Percentiles rank a stretch among this genome's conserved stretches.
phyloP scores from a whole-genome alignment of 768 basidiomycete species.

The Tricholoma flavovirens region DNA sequence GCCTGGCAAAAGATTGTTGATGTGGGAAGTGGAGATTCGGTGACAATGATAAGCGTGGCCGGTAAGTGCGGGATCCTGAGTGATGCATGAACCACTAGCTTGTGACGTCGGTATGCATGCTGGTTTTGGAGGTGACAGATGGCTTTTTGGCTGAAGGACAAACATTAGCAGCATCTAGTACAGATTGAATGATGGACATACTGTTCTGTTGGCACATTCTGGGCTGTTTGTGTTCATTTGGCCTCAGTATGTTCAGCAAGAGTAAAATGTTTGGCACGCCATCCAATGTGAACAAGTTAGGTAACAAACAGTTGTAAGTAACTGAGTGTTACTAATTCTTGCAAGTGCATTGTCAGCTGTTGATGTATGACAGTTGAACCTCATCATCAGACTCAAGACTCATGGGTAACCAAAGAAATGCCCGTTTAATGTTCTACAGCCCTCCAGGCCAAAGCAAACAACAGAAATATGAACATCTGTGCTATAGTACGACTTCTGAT shows the following conservation, averaged over 20 bases:
- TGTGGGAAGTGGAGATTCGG: not conserved
- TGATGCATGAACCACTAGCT: not conserved
- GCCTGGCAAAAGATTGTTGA: not conserved
- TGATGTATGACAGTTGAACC: too few species aligned
- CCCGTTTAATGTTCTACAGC: not conserved
- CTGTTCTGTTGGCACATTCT: not conserved
- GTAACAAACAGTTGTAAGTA: not conserved
- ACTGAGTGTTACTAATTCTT: not conserved
- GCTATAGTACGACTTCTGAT: not conserved
- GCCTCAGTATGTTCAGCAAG: not conserved
- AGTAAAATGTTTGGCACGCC: not conserved
- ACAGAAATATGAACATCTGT: not conserved
- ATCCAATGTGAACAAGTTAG: constrained; percentile 3
- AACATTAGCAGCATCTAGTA: too few species aligned
- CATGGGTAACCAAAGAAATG: not conserved
- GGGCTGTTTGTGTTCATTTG: not conserved
- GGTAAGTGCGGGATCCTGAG: not conserved
- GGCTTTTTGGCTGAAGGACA: not conserved
- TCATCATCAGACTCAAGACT: too few species aligned
- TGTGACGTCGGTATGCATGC: not conserved
- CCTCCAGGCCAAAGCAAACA: not conserved
- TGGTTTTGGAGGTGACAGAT: not conserved
- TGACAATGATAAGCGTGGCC: not conserved
- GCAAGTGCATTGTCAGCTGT: not conserved
- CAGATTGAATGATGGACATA: not conserved